Evolutionary conservation across 768 basidiomycete genomes (phyloP).

Genomic region (Dentipellis fragilis): DNA sequence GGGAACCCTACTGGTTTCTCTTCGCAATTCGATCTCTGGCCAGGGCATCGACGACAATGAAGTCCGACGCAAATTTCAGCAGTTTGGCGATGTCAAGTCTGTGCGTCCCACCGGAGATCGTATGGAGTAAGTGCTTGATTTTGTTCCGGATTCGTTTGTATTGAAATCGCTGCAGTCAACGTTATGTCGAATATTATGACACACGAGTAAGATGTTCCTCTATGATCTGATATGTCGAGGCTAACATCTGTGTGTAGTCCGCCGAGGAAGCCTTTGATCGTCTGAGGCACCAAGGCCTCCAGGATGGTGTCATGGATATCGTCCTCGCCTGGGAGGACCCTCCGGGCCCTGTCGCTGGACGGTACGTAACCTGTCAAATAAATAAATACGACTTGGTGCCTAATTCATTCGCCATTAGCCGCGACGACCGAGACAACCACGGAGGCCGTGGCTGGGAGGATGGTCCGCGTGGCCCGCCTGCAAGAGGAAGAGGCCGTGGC

Average conservation of each 20-base stretch:
- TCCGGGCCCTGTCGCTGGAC: constrained; percentile 32
- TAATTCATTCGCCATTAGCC: constrained; percentile 19
- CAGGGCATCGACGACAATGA: constrained; percentile 77
- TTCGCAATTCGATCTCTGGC: constrained; percentile 60
- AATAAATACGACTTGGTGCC: constrained; percentile 1
- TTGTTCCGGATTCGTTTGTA: not conserved
- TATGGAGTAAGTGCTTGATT: constrained; percentile 36
- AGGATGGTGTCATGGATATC: constrained; percentile 86
- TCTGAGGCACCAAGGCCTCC: constrained; percentile 64
- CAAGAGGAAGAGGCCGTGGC: constrained; percentile 18
- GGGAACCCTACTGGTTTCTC: constrained; percentile 73
- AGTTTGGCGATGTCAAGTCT: constrained; percentile 84
- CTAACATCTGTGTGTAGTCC: constrained; percentile 34
- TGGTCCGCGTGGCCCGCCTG: constrained; percentile 16
- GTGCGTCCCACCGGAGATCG: constrained; percentile 59
- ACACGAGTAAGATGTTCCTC: constrained; percentile 45
- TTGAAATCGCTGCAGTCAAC: constrained; percentile 44
- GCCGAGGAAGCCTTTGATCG: constrained; percentile 73
- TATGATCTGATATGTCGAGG: not conserved
- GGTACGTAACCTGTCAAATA: not conserved
- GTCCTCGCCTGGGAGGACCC: constrained; percentile 74
- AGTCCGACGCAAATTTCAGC: constrained; percentile 76
- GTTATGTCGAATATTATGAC: constrained; percentile 92
- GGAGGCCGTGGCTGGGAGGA: constrained; percentile 16
- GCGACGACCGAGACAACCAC: constrained; percentile 23